Evolutionary conservation across 129 eudicot genomes (phyloP).

Genomic region (Artemisia argyi): DNA sequence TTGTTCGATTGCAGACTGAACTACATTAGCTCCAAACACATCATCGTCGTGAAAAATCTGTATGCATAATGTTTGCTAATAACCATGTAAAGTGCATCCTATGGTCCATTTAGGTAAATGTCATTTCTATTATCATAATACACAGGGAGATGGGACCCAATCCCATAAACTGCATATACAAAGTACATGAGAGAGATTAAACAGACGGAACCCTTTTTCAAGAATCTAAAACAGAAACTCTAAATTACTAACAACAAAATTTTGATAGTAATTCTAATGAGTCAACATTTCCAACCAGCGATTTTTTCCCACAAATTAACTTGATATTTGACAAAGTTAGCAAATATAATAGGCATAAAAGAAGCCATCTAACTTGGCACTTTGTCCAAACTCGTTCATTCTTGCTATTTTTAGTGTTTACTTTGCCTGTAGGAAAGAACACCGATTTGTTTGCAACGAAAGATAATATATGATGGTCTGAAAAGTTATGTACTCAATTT

Average conservation of each 20-base stretch:
- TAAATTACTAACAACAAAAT: no score
- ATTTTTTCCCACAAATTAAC: neutral
- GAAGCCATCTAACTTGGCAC: neutral
- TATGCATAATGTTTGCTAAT: neutral
- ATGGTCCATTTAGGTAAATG: neutral
- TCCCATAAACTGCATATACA: no score
- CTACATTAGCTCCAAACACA: neutral
- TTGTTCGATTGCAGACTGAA: no score
- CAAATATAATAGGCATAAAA: neutral
- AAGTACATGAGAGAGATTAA: neutral
- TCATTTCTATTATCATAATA: neutral
- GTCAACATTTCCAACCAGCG: neutral
- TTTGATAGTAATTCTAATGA: no score
- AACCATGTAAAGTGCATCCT: slow-evolving; percentile 3
- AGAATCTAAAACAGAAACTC: neutral
- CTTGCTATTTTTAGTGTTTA: neutral
- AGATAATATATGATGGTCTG: neutral
- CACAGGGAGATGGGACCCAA: neutral
- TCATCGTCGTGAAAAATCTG: neutral
- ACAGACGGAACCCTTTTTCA: neutral
- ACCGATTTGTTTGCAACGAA: neutral
- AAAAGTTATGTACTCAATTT: neutral
- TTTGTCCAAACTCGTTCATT: neutral
- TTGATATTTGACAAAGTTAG: neutral
- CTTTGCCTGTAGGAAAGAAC: neutral